These are phyloP conservation scores for Scedosporium apiospermum DNA, from an alignment of 2,329 filamentous ascomycete genomes.

Conservation along the genomic window DNA sequence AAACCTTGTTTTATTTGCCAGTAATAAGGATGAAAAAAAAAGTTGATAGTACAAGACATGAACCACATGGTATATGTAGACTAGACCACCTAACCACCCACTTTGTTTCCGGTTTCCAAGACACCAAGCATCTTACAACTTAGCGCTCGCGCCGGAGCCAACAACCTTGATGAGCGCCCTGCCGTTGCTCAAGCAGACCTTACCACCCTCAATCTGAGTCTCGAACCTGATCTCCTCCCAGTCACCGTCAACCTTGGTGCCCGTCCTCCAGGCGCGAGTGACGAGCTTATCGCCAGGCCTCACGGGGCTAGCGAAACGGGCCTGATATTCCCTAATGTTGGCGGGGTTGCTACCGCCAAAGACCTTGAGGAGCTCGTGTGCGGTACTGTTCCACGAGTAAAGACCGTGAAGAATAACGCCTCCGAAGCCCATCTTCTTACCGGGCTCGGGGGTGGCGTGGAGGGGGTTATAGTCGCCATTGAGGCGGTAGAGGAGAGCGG, in stretches of 20 bases:
- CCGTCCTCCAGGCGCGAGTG: constrained; percentile 72
- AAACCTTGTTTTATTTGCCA: neutral
- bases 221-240: constrained; percentile 81
- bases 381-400: constrained; percentile 75
- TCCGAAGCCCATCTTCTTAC: constrained; percentile 82
- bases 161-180: constrained; percentile 65
- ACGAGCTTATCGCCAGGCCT: constrained; percentile 74
- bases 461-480: constrained; percentile 95
- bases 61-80: neutral
- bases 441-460: constrained; percentile 77
- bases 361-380: constrained; percentile 61
- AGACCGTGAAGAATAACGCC: constrained; percentile 84
- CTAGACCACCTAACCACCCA: neutral
- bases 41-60: neutral
- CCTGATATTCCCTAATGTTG: constrained; percentile 83
- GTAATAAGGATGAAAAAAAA: neutral
- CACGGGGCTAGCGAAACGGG: constrained; percentile 77
- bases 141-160: constrained; percentile 43
- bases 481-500: constrained; percentile 69
- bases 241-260: constrained; percentile 46
- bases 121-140: constrained; percentile 20
- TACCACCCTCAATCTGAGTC: constrained; percentile 68
- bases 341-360: constrained; percentile 69
- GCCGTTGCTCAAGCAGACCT: constrained; percentile 81
- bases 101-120: neutral